phyloP scores from a whole-genome alignment of 2,329 filamentous ascomycete species.

The Sarocladium oryzae region DNA sequence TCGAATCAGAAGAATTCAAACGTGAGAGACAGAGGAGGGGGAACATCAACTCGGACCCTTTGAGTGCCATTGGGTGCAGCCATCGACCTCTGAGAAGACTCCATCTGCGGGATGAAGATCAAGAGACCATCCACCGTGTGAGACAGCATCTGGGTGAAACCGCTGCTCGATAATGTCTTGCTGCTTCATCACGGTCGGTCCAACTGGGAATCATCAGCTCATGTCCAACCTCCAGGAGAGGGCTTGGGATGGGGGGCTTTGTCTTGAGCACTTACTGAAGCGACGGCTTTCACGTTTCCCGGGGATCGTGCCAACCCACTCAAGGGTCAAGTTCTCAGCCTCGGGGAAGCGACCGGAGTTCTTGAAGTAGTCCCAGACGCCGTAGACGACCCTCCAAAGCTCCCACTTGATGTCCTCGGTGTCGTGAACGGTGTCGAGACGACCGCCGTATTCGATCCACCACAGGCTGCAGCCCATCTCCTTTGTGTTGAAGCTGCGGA shows the following conservation, averaged over 20 bases:
- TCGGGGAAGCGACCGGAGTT: conserved; percentile 20
- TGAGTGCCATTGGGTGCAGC: conserved; percentile 19
- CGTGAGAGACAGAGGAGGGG: too few relatives aligned
- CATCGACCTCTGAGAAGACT: conserved; percentile 20
- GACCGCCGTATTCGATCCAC: conserved; percentile 21
- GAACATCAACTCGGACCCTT: too few relatives aligned
- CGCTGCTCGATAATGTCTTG: conserved; percentile 21
- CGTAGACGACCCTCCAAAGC: conserved; percentile 20
- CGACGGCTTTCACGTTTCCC: conserved; percentile 19
- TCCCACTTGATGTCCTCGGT: conserved; percentile 22
- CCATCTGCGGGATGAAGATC: conserved; percentile 20
- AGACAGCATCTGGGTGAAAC: conserved; percentile 18
- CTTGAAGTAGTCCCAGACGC: conserved; percentile 21
- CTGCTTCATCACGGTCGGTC: conserved; percentile 18
- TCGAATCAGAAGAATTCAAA: too few relatives aligned
- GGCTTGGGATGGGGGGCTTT: too few relatives aligned
- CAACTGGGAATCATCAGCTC: too few relatives aligned
- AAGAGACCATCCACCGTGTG: conserved; percentile 19
- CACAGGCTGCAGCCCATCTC: conserved; percentile 21
- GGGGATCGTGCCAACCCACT: conserved; percentile 20
- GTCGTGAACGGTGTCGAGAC: conserved; percentile 19
- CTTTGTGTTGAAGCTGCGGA: conserved; percentile 19
- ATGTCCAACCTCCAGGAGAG: too few relatives aligned
- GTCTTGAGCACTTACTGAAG: conserved; percentile 17
- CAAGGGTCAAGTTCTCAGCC: conserved; percentile 19